Conservation (phyloP, 1,284 basidiomycete species). For the Ceratobasidium sp. region DNA sequence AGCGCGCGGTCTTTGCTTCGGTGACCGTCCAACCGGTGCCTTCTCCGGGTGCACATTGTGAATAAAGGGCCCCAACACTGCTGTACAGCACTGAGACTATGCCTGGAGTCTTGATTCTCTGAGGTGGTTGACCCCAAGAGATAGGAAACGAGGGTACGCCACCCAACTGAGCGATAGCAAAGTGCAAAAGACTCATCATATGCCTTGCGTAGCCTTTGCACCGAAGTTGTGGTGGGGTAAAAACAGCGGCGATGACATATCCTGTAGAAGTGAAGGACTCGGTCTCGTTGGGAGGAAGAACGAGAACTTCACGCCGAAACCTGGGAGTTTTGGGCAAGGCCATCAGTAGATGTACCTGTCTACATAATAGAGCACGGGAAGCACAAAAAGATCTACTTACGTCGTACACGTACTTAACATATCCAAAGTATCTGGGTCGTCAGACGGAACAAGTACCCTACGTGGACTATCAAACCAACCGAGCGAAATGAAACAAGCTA, state of each 20-base stretch:
- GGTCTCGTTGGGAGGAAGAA: slow-evolving; percentile 46
- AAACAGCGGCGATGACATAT: slow-evolving; percentile 67
- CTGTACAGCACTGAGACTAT: slow-evolving; percentile 72
- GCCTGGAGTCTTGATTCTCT: slow-evolving; percentile 54
- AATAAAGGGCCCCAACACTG: slow-evolving; percentile 73
- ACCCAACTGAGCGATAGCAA: slow-evolving; percentile 60
- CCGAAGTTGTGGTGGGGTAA: slow-evolving; percentile 62
- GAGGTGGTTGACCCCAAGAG: slow-evolving; percentile 60
- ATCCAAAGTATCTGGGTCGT: slow-evolving; percentile 59
- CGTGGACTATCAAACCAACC: not conserved
- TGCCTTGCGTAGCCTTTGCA: slow-evolving; percentile 65
- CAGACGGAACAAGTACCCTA: slow-evolving; percentile 63
- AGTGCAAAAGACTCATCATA: slow-evolving; percentile 69
- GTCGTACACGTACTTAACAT: slow-evolving; percentile 65
- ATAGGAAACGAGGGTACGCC: slow-evolving; percentile 58
- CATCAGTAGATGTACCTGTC: not conserved
- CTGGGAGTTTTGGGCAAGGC: slow-evolving; percentile 48
- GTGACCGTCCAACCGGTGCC: slow-evolving; percentile 65
- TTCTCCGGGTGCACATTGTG: slow-evolving; percentile 59
- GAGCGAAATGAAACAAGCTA: slow-evolving; percentile 1
- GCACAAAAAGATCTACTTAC: slow-evolving; percentile 52
- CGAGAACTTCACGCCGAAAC: slow-evolving; percentile 54
- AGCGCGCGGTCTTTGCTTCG: slow-evolving; percentile 62
- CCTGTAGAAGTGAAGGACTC: slow-evolving; percentile 58
- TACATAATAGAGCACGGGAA: slow-evolving; percentile 46